These are phyloP conservation scores for Pseudogymnoascus sp. DNA, from an alignment of 2,329 filamentous ascomycete species.

Conservation along the genomic window DNA sequence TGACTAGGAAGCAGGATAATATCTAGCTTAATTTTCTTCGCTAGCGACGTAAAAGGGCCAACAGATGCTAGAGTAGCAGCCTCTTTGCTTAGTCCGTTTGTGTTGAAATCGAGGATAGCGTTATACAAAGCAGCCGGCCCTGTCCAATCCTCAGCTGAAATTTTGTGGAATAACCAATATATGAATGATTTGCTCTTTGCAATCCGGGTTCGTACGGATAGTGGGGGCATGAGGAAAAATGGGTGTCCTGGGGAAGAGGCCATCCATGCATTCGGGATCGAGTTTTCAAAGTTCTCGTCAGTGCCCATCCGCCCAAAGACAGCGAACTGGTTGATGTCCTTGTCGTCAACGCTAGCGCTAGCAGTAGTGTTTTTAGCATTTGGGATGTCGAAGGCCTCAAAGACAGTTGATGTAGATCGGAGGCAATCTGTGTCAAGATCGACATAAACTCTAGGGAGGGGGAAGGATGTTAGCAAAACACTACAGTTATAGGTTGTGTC, in stretches of 20 bases:
- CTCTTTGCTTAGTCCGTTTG: neutral
- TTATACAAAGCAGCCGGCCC: neutral
- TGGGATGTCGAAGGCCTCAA: slow-evolving; percentile 22
- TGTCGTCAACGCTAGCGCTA: slow-evolving; percentile 14
- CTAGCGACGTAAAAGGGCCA: neutral
- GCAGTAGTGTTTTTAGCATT: slow-evolving; percentile 16
- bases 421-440: slow-evolving; percentile 32
- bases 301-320: slow-evolving; percentile 32
- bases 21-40: slow-evolving; percentile 11
- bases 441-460: slow-evolving; percentile 26
- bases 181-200: neutral
- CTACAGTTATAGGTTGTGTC: neutral
- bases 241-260: slow-evolving; percentile 31
- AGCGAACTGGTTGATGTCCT: slow-evolving; percentile 1
- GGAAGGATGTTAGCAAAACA: neutral
- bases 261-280: slow-evolving; percentile 35
- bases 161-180: neutral
- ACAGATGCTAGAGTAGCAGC: neutral
- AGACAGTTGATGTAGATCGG: slow-evolving; percentile 19
- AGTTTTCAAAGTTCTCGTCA: slow-evolving; percentile 25
- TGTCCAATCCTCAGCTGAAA: neutral
- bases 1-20: slow-evolving; percentile 22
- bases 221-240: slow-evolving; percentile 28
- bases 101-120: slow-evolving; percentile 2
- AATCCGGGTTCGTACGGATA: slow-evolving; percentile 15